Evolutionary conservation across 805 yeast species (phyloP).

Genomic region (Saccharomyces mikatae): DNA sequence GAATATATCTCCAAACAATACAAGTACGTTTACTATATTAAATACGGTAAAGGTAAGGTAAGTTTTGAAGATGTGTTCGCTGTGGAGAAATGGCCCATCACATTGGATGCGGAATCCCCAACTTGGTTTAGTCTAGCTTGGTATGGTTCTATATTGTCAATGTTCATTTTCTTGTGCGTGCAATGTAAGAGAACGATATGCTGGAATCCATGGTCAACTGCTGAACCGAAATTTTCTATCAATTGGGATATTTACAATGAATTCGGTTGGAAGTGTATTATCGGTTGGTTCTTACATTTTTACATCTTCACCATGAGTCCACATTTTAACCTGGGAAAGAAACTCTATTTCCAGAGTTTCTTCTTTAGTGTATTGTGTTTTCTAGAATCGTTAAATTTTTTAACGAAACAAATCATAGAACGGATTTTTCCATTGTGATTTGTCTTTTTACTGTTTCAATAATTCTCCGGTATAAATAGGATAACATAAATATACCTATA

Average conservation of each 20-base stretch:
- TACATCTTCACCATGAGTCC: slow-evolving; percentile 16
- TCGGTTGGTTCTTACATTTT: slow-evolving; percentile 27
- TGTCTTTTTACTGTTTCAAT: neutral
- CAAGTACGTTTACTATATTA: slow-evolving; percentile 17
- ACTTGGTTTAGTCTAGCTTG: neutral
- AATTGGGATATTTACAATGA: slow-evolving; percentile 7
- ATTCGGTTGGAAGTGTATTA: slow-evolving; percentile 12
- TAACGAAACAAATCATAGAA: neutral
- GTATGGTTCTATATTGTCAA: neutral
- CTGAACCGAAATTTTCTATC: neutral
- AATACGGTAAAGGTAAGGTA: slow-evolving; percentile 7
- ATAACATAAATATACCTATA: neutral
- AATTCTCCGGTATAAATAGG: slow-evolving; percentile 7
- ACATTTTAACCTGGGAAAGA: slow-evolving; percentile 11
- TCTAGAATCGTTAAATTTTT: neutral
- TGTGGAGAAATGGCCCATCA: slow-evolving; percentile 18
- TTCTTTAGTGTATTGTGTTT: slow-evolving; percentile 12
- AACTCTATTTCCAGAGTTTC: slow-evolving; percentile 21
- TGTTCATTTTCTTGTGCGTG: neutral
- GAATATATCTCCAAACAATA: slow-evolving; percentile 9
- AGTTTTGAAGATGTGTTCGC: neutral
- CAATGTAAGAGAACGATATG: neutral
- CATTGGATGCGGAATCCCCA: neutral
- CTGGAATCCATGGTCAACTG: slow-evolving; percentile 16
- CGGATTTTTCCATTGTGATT: neutral